Evolutionary conservation across 2,329 filamentous ascomycete genomes (phyloP), one percentile per base, ranked within the genome.

Genomic region (Pseudogymnoascus sp.): DNA sequence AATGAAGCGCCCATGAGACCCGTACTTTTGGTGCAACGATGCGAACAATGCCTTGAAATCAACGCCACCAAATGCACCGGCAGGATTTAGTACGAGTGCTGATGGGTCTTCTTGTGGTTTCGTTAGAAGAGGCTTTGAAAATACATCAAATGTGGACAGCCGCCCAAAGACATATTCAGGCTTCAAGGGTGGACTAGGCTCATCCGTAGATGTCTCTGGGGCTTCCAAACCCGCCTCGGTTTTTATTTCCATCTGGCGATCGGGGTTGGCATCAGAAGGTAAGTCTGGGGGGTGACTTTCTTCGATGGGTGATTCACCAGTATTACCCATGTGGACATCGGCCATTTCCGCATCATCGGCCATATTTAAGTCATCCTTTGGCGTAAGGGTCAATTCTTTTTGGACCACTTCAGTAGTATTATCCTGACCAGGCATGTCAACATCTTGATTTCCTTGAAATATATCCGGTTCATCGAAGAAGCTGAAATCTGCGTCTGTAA

Each of bases 401-500:
- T 62, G 17, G 11, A 35, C 56, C 23, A 21, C 37, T 53, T 40
- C 63, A 59, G 21, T 17, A 23, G 26, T 21, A 40, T 37, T 61
- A 17, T 23, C 40, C 59, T 60, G 37, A 46, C 53, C 44, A 21
- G 66, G 64, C 15, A 65, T 65, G 4, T 44, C 64, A 44, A 61
- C n/a, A 23, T 69, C 68, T 29, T 66, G 61, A 42, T 69, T 67
- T 59, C 68, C 62, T n/a, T 68, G 63, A 31, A 70, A 50, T 53
- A 60, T 71, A 64, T 74, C 77, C 64, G 79, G 79, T 65, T 88
- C 86, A 69, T 93, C 89, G 68, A 93, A 93, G 73, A 93, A 93
- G 72, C 84, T 90, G 72, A 93, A 93, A 71, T 95, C 90, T 5
- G 86, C 89, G 68, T 95, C 90, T 1, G 88, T 92, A n/a, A 93